Conservation (phyloP, 805 yeast genomes). For the Myxozyma nipponensis region DNA sequence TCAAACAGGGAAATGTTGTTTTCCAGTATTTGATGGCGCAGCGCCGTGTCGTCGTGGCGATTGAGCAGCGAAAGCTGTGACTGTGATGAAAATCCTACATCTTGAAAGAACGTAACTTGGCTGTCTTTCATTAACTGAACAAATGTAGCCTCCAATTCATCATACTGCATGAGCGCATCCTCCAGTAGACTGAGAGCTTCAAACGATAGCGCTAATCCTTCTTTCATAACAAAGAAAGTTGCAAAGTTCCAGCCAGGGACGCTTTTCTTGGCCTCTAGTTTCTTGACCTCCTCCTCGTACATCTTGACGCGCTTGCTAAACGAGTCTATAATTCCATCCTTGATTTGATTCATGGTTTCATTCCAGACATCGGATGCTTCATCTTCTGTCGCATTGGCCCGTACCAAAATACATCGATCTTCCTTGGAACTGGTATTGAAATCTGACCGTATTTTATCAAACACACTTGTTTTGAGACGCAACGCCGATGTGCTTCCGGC, state of each 20-base stretch:
- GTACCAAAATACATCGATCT: constrained; percentile 37
- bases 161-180: constrained; percentile 56
- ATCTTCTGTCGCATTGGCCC: constrained; percentile 27
- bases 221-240: constrained; percentile 44
- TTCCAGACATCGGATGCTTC: constrained; percentile 53
- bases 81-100: constrained; percentile 32
- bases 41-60: constrained; percentile 24
- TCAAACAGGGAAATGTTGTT: constrained; percentile 41
- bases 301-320: constrained; percentile 48
- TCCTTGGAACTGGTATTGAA: constrained; percentile 42
- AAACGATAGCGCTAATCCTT: constrained; percentile 51
- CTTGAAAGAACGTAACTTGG: constrained; percentile 35
- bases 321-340: constrained; percentile 49
- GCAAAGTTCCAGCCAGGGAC: constrained; percentile 47
- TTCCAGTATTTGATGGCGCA: constrained; percentile 35
- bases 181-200: constrained; percentile 55
- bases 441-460: constrained; percentile 54
- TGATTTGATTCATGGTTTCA: constrained; percentile 44
- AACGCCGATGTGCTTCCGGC: constrained; percentile 35
- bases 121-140: constrained; percentile 27
- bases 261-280: constrained; percentile 37
- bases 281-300: constrained; percentile 42
- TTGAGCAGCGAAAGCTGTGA: constrained; percentile 24
- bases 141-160: constrained; percentile 42
- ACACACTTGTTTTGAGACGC: constrained; percentile 46